phyloP scores from a whole-genome alignment of 805 yeast species.

The Schwanniomyces vanrijiae region DNA sequence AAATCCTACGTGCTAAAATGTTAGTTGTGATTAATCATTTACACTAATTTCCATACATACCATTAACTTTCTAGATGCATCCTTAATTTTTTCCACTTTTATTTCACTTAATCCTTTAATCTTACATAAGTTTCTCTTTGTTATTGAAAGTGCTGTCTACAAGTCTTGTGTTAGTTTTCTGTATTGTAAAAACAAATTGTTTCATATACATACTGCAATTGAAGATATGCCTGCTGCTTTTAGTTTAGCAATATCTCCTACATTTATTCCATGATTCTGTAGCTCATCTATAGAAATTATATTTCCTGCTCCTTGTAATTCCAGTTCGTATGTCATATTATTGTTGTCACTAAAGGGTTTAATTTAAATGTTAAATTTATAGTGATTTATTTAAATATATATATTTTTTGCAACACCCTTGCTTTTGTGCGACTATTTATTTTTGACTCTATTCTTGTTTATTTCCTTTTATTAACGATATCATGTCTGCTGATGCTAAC shows the following conservation, averaged over 20 bases:
- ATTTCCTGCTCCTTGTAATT: constrained; percentile 6
- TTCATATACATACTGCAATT: constrained; percentile 11
- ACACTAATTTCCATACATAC: constrained; percentile 6
- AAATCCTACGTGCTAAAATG: constrained; percentile 11
- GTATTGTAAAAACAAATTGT: background rate
- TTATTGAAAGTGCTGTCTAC: constrained; percentile 13
- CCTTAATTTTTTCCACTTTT: constrained; percentile 15
- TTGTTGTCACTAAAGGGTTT: background rate
- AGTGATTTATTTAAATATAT: background rate
- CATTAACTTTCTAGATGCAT: constrained; percentile 14
- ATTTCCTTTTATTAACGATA: background rate
- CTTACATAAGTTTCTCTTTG: constrained; percentile 13
- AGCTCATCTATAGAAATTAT: constrained; percentile 9
- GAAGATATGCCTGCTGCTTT: constrained; percentile 14
- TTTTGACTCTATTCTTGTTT: background rate
- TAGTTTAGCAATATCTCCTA: constrained; percentile 14
- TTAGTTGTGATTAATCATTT: background rate
- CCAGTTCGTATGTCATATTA: constrained; percentile 7
- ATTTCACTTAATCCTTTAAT: constrained; percentile 16
- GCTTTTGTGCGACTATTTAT: background rate
- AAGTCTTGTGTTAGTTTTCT: constrained; percentile 6
- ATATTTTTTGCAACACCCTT: constrained; percentile 2
- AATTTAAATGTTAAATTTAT: too few relatives aligned
- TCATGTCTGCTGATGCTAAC: background rate
- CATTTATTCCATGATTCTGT: constrained; percentile 15